These are phyloP conservation scores for Plectranthus barbatus DNA, from an alignment of 257 asterid genomes.

Conservation along the genomic window DNA sequence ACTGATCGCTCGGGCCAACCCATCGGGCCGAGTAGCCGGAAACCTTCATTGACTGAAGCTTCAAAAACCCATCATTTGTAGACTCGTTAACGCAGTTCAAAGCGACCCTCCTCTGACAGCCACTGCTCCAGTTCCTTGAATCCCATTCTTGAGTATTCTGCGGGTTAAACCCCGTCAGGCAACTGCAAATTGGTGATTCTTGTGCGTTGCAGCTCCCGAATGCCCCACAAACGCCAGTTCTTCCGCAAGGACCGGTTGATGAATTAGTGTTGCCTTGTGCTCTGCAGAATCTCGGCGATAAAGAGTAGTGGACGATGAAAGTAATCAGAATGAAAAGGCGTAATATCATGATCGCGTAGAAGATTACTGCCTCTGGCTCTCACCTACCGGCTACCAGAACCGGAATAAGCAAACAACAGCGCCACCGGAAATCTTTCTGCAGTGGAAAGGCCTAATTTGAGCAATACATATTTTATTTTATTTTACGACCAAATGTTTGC, in stretches of 20 bases:
- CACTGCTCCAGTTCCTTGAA: conserved; percentile 45
- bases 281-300: conserved; percentile 5
- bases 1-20: conserved; percentile 15
- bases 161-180: conserved; percentile 49
- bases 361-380: background rate
- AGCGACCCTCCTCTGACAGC: conserved; percentile 42
- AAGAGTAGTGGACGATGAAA: background rate
- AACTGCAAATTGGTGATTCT: conserved; percentile 34
- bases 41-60: conserved; percentile 29
- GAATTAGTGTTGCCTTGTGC: conserved; percentile 13
- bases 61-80: conserved; percentile 27
- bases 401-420: background rate
- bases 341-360: background rate
- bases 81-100: conserved; percentile 28
- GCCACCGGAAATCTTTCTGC: background rate
- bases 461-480: too few species aligned
- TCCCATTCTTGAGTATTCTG: conserved; percentile 35
- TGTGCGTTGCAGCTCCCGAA: conserved; percentile 43
- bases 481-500: too few species aligned
- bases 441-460: too few species aligned
- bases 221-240: conserved; percentile 36
- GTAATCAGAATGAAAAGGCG: background rate
- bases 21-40: conserved; percentile 27
- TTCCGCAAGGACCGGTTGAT: conserved; percentile 9
- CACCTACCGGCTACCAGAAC: too few species aligned